Base-by-base conservation (phyloP, 805 yeast genomes). In the Yamadazyma insecticola region DNA sequence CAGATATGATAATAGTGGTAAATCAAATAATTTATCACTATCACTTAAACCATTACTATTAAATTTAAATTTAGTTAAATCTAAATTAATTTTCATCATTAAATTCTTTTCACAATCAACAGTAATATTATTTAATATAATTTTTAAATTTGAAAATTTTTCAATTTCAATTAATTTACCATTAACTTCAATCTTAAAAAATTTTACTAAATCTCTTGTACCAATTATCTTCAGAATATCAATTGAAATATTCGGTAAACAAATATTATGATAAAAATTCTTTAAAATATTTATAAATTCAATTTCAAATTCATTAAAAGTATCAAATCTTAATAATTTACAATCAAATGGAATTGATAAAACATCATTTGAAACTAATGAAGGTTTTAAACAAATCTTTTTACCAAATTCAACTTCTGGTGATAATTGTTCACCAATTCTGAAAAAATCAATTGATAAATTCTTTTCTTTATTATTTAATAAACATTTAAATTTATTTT, bases 151-250 rank as follows among this genome's bases (percentile, higher is more conserved):
- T 1, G 45, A 41, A 25, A 41, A 37, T 13, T 33, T 33, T 5
- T 35, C 27, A 11, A 45, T 26, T 12, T 39, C 34, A n/a, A 42
- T 29, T 30, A 48, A 28, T 18, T 39, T 40, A 4, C 58, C 58
- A 30, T 52, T 45, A 7, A 47, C 42, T 23, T 55, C 60, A 15
- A 57, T 32, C 22, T 42, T 40, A 18, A 32, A 26, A 17, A 51
- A 41, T 2, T 33, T 29, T 4, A 47, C 48, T 20, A 41, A 26
- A 11, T 41, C 39, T 17, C 43, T 35, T 10, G 45, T 37, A 12
- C 45, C 42, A 12, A 40, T 33, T 3, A 39, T 38, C 16, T 37
- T 41, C 42, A 35, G 32, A 6, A 55, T 18, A 24, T 48, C 47
- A 4, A 55, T 30, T 5, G 47, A 24, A 2, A 55, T 32, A 9